Percentiles rank a stretch among this genome's conserved stretches.
These are phyloP conservation scores for Salvia hispanica DNA, from an alignment of 257 asterid genomes.

Conservation along the genomic window DNA sequence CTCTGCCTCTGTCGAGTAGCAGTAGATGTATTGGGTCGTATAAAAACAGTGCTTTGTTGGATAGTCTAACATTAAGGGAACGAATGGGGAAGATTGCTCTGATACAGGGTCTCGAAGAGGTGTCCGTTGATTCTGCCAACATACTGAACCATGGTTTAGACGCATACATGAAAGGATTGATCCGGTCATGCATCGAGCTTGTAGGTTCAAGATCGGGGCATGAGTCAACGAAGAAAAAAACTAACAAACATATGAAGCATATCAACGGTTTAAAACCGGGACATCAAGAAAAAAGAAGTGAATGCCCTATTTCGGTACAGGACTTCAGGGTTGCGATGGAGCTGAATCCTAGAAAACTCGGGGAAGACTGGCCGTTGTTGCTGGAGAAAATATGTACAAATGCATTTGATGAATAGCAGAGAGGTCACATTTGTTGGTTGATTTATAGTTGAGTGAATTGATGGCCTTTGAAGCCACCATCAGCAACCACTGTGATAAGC, in stretches of 20 bases:
- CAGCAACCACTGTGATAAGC: constrained; percentile 54
- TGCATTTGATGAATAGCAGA: constrained; percentile 62
- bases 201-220: constrained; percentile 66
- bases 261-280: constrained; percentile 72
- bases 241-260: constrained; percentile 55
- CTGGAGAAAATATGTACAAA: constrained; percentile 82
- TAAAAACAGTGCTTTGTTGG: constrained; percentile 59
- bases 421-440: constrained; percentile 12
- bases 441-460: constrained; percentile 23
- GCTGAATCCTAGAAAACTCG: constrained; percentile 83
- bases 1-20: constrained; percentile 52
- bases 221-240: constrained; percentile 39
- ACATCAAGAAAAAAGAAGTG: constrained; percentile 52
- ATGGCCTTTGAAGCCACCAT: constrained; percentile 28
- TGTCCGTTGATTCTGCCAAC: constrained; percentile 73
- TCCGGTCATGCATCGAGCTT: constrained; percentile 69
- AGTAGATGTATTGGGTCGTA: constrained; percentile 47
- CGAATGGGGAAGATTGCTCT: constrained; percentile 80
- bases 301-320: constrained; percentile 62
- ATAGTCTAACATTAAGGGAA: constrained; percentile 64
- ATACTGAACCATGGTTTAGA: constrained; percentile 78
- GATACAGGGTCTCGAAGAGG: constrained; percentile 83
- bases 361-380: constrained; percentile 94
- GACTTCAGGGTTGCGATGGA: constrained; percentile 96
- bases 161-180: constrained; percentile 70